Evolutionary conservation across 140 eudicot genomes (phyloP).

Genomic region (Stevia rebaudiana): DNA sequence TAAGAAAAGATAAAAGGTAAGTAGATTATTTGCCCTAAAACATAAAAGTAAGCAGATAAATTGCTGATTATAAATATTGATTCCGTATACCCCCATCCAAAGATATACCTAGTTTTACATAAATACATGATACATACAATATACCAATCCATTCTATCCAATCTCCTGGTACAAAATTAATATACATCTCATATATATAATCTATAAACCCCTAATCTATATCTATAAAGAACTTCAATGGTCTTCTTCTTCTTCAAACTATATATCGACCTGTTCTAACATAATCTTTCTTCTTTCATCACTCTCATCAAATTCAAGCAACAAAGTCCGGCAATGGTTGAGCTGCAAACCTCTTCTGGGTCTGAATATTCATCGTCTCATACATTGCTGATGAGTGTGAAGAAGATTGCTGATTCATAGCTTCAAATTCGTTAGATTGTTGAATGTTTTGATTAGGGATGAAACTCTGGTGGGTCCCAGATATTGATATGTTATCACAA

Average conservation of each 20-base stretch:
- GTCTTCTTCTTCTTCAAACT: constrained; percentile 20
- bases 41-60: neutral
- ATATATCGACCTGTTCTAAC: constrained; percentile 12
- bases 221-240: constrained; percentile 30
- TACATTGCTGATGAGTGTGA: constrained; percentile 56
- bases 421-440: constrained; percentile 49
- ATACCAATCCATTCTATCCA: constrained; percentile 36
- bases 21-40: neutral
- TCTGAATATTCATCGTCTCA: constrained; percentile 61
- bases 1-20: too few relatives aligned
- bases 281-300: neutral
- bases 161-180: constrained; percentile 28
- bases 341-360: constrained; percentile 68
- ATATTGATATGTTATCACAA: constrained; percentile 47
- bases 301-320: constrained; percentile 19
- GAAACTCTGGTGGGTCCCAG: constrained; percentile 54
- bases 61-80: constrained; percentile 20
- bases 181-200: constrained; percentile 33
- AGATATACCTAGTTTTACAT: constrained; percentile 36
- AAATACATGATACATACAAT: constrained; percentile 31
- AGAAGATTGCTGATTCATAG: constrained; percentile 43
- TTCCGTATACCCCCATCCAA: constrained; percentile 37
- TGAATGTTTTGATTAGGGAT: constrained; percentile 57
- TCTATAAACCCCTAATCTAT: constrained; percentile 31
- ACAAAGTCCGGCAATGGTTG: constrained; percentile 87